phyloP scores from a whole-genome alignment of 805 yeast genomes.

The Metschnikowia chrysomelidarum region DNA sequence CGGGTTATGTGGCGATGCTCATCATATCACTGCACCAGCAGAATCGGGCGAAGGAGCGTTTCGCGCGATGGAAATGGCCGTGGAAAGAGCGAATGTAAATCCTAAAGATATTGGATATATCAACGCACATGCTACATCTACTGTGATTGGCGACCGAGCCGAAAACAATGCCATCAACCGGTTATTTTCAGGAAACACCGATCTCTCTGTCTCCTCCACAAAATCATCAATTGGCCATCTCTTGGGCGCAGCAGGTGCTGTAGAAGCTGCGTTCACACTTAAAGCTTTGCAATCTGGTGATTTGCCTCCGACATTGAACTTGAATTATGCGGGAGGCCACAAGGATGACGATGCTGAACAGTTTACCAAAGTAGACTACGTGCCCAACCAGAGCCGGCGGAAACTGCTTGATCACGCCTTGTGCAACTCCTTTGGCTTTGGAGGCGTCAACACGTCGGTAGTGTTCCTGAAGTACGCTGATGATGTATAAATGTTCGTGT shows the following conservation, averaged over 20 bases:
- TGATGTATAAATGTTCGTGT: not conserved
- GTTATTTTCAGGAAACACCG: constrained; percentile 41
- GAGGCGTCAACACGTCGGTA: constrained; percentile 88
- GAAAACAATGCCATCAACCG: constrained; percentile 73
- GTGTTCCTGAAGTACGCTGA: constrained; percentile 34
- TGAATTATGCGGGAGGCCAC: constrained; percentile 51
- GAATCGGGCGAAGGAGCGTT: constrained; percentile 81
- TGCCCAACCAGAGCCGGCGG: constrained; percentile 44
- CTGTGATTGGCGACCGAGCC: constrained; percentile 83
- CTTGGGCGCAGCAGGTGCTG: constrained; percentile 94
- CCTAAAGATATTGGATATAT: constrained; percentile 64
- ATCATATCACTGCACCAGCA: constrained; percentile 90
- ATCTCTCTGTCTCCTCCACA: constrained; percentile 67
- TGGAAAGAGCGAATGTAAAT: constrained; percentile 48
- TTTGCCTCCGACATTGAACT: constrained; percentile 81
- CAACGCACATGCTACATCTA: constrained; percentile 97
- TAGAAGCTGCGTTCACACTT: constrained; percentile 81
- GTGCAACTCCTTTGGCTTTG: constrained; percentile 94
- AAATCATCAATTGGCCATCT: constrained; percentile 94
- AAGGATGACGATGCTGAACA: constrained; percentile 41
- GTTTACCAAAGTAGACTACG: constrained; percentile 55
- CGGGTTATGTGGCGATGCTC: constrained; percentile 89
- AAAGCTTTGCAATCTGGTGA: constrained; percentile 54
- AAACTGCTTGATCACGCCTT: constrained; percentile 56
- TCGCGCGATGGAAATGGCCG: constrained; percentile 77